Conservation (phyloP, 768 basidiomycete genomes). For the Trametes elegans region DNA sequence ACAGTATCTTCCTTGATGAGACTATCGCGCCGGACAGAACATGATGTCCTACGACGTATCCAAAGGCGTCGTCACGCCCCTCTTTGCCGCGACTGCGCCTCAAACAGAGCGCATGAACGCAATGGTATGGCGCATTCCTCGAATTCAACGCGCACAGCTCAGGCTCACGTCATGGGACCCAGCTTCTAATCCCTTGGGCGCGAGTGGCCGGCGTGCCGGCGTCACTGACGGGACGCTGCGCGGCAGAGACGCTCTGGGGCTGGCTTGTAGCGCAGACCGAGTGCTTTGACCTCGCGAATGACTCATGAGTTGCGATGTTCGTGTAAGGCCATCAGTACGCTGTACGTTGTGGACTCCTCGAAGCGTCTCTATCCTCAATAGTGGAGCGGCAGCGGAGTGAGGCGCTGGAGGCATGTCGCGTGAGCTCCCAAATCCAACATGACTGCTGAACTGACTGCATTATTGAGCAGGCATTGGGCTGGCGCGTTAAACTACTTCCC, state of each 20-base stretch:
- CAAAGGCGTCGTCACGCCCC: slow-evolving; percentile 7
- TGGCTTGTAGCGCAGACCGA: slow-evolving; percentile 14
- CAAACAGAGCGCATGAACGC: background rate
- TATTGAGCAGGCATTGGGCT: too few species aligned
- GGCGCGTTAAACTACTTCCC: too few species aligned
- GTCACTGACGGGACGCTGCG: background rate
- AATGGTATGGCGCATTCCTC: background rate
- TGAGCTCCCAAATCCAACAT: too few species aligned
- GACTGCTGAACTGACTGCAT: too few species aligned
- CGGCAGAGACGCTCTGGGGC: slow-evolving; percentile 8
- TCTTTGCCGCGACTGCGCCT: slow-evolving; percentile 10
- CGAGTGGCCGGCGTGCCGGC: background rate
- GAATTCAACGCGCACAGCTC: too few species aligned
- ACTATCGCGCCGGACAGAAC: background rate
- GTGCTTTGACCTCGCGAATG: slow-evolving; percentile 5
- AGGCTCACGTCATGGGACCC: background rate
- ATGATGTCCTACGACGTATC: slow-evolving; percentile 6
- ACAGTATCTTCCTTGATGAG: background rate
- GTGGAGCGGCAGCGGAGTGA: too few species aligned
- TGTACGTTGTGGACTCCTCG: too few species aligned
- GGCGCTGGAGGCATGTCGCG: too few species aligned
- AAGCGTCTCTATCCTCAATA: too few species aligned
- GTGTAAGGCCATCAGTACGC: too few species aligned
- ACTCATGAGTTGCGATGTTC: too few species aligned
- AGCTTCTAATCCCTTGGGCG: slow-evolving; percentile 2